A percentile compares a stretch with the other conserved stretches of the same genome.
Evolutionary conservation across 2,329 filamentous ascomycete genomes (phyloP).

Genomic region (Colletotrichum euphorbiae): DNA sequence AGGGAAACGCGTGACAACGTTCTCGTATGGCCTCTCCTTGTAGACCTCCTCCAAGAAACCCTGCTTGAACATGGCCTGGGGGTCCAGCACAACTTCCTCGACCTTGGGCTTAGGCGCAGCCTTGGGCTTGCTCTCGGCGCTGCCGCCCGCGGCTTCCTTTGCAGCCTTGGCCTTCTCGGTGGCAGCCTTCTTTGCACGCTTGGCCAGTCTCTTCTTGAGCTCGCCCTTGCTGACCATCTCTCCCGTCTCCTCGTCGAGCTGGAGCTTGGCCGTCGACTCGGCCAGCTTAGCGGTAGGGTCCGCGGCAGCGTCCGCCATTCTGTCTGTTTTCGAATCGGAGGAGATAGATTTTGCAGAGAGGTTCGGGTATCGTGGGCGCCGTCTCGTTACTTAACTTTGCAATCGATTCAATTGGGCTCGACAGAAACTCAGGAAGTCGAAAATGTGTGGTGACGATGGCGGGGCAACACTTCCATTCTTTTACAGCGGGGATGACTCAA

Average conservation of each 20-base stretch:
- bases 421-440: constrained; percentile 3
- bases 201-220: constrained; percentile 70
- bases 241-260: constrained; percentile 73
- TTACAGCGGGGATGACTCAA: constrained; percentile 38
- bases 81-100: constrained; percentile 60
- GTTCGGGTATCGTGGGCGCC: background rate
- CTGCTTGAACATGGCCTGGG: constrained; percentile 81
- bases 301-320: constrained; percentile 61
- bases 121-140: constrained; percentile 42
- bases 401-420: constrained; percentile 18
- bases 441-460: constrained; percentile 33
- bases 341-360: background rate
- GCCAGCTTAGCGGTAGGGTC: constrained; percentile 64
- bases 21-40: constrained; percentile 71
- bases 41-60: constrained; percentile 81
- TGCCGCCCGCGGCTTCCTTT: constrained; percentile 47
- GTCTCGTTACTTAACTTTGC: background rate
- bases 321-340: constrained; percentile 26
- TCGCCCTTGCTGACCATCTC: constrained; percentile 74
- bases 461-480: constrained; percentile 34
- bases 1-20: constrained; percentile 79
- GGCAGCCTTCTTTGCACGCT: constrained; percentile 68
- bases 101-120: constrained; percentile 56
- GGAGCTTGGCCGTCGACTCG: constrained; percentile 66
- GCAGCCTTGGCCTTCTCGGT: constrained; percentile 63